Evolutionary conservation across 257 asterid species (phyloP), one percentile per base, ranked within the genome.

Genomic region (Orobanche coerulescens): DNA sequence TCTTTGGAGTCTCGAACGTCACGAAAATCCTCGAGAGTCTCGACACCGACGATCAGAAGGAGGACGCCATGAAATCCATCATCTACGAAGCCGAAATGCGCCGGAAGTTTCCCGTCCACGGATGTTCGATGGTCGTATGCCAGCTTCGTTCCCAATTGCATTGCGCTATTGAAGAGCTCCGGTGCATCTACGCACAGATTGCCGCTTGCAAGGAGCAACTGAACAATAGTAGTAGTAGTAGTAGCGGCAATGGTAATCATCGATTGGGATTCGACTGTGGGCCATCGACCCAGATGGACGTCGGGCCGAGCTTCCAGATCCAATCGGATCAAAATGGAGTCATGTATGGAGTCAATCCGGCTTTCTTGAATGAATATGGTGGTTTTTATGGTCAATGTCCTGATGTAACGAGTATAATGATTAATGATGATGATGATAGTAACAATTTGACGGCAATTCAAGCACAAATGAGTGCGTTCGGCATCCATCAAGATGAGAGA

Each of bases 11-110:
- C 0, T 57, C 86, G 8, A 79, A 81, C 20, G 60, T 86, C 2
- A 63, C 81, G 57, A 82, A 70, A 33, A 68, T 58, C 0, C 71
- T 90, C 0, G 22, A 62, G 1, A 28, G 20, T 0, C 20, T 84
- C 34, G 12, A 54, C 0, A 73, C 64, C 0, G 40, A 49, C 0
- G 81, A 65, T 13, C 57, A 77, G 0, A 69, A 40, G 13, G 92
- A 80, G 0, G 95, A 86, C 49, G 93, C 95, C 1, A 78, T 86
- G 95, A 74, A 59, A 12, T 82, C 97, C 6, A 78, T 90, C 48
- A 79, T 81, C 8, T 86, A 64, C 24, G 95, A 90, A 53, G 68
- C 97, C 0, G 81, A 86, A 5, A 81, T 79, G 82, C 76, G 96
- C 0, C 64, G 58, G 7, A 62, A 60, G 0, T 76, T 59, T 5